Conservation (phyloP, 2,329 filamentous ascomycete species). For the Malbranchea zuffiana region DNA sequence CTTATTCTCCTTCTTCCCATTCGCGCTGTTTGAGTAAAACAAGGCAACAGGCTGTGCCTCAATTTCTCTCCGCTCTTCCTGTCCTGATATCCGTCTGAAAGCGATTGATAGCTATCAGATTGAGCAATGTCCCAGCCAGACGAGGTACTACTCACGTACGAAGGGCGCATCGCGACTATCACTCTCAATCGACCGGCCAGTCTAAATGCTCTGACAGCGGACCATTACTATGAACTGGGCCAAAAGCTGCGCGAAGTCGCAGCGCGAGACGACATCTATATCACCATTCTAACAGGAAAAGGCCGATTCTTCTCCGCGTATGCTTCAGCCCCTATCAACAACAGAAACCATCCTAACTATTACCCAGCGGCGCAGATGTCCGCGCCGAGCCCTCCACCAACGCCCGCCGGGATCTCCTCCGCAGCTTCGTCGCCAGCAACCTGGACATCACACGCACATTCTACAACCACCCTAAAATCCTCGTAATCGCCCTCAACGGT, state of each 20-base stretch:
- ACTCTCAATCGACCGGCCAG: conserved; percentile 78
- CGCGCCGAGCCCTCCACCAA: conserved; percentile 37
- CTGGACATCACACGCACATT: conserved; percentile 82
- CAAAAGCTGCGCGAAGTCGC: conserved; percentile 67
- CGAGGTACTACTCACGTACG: conserved; percentile 50
- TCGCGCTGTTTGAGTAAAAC: too few species aligned
- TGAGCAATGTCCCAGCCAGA: conserved; percentile 27
- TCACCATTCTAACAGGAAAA: conserved; percentile 74
- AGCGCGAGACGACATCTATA: conserved; percentile 63
- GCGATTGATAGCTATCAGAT: too few species aligned
- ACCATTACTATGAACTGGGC: conserved; percentile 68
- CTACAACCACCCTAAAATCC: conserved; percentile 87
- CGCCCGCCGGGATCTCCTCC: conserved; percentile 50
- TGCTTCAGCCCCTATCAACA: conserved; percentile 19
- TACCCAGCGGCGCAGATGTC: conserved; percentile 65
- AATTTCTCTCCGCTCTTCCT: too few species aligned
- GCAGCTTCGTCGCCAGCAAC: conserved; percentile 70
- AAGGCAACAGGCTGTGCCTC: too few species aligned
- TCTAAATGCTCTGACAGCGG: conserved; percentile 67
- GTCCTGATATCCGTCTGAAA: too few species aligned
- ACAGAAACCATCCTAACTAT: conserved; percentile 4
- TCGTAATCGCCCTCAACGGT: conserved; percentile 82
- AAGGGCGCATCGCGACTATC: conserved; percentile 65
- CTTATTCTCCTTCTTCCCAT: too few species aligned
- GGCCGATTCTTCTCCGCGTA: conserved; percentile 83